These are phyloP conservation scores for Aspergillus proliferans DNA, from an alignment of 2,329 filamentous ascomycete genomes.

Conservation along the genomic window DNA sequence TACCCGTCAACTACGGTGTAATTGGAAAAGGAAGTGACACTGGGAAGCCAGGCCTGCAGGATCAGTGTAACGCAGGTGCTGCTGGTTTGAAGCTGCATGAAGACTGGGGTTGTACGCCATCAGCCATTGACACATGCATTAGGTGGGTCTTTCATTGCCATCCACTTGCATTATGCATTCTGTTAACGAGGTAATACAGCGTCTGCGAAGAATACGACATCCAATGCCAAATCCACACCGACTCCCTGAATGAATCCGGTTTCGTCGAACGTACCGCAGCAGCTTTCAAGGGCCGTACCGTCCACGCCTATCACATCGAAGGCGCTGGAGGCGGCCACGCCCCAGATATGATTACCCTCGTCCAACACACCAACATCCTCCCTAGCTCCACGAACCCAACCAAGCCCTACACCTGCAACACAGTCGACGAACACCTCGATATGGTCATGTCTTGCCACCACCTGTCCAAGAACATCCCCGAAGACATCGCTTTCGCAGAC, in stretches of 20 bases:
- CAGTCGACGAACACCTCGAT: conserved; percentile 85
- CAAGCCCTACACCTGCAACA: conserved; percentile 77
- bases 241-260: conserved; percentile 86
- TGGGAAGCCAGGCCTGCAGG: conserved; percentile 58
- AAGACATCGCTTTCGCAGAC: conserved; percentile 88
- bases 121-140: conserved; percentile 78
- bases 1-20: conserved; percentile 79
- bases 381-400: conserved; percentile 85
- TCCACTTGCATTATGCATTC: not conserved
- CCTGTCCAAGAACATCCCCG: conserved; percentile 77
- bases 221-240: conserved; percentile 84
- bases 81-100: conserved; percentile 87
- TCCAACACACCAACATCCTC: conserved; percentile 75
- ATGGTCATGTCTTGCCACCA: conserved; percentile 98
- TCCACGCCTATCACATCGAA: conserved; percentile 92
- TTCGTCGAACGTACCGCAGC: conserved; percentile 81
- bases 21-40: conserved; percentile 87
- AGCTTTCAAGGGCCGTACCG: conserved; percentile 72
- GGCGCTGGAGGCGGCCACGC: conserved; percentile 86
- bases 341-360: conserved; percentile 85
- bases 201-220: conserved; percentile 86
- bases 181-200: conserved; percentile 6
- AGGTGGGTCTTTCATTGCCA: conserved; percentile 8
- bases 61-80: conserved; percentile 71
- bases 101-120: conserved; percentile 83